A percentile compares a stretch with the other conserved stretches of the same genome.
Conservation (phyloP, 2,329 filamentous ascomycete species). For the Neofusicoccum laricinum region DNA sequence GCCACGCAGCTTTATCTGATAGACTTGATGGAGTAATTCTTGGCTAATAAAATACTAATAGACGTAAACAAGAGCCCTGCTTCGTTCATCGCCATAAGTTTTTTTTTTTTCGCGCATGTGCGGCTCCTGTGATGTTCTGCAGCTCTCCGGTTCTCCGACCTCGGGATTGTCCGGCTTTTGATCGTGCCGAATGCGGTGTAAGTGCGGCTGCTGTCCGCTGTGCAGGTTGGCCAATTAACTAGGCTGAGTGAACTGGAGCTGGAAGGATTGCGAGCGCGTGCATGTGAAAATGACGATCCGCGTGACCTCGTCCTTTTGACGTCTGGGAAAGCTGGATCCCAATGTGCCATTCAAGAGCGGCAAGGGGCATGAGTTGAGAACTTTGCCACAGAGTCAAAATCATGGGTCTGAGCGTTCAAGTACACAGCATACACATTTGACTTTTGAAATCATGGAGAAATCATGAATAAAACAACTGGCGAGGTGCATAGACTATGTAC, state of each 20-base stretch:
- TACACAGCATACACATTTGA: too few species aligned
- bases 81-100: neutral
- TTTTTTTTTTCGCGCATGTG: neutral
- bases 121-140: neutral
- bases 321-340: too few species aligned
- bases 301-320: neutral
- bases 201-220: neutral
- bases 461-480: neutral
- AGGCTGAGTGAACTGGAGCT: neutral
- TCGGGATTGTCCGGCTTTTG: constrained; percentile 1
- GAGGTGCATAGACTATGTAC: constrained; percentile 1
- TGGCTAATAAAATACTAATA: neutral
- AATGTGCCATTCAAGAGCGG: neutral
- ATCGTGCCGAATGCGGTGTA: neutral
- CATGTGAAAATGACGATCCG: neutral
- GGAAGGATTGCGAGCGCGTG: neutral
- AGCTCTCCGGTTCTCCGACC: neutral
- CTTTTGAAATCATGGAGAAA: too few species aligned
- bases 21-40: neutral
- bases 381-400: too few species aligned
- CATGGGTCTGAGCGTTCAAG: too few species aligned
- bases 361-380: neutral
- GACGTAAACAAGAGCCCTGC: neutral
- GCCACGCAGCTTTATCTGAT: constrained; percentile 14
- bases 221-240: too few species aligned